Conservation (phyloP, 2,329 filamentous ascomycete species). For the Phoma sp. region DNA sequence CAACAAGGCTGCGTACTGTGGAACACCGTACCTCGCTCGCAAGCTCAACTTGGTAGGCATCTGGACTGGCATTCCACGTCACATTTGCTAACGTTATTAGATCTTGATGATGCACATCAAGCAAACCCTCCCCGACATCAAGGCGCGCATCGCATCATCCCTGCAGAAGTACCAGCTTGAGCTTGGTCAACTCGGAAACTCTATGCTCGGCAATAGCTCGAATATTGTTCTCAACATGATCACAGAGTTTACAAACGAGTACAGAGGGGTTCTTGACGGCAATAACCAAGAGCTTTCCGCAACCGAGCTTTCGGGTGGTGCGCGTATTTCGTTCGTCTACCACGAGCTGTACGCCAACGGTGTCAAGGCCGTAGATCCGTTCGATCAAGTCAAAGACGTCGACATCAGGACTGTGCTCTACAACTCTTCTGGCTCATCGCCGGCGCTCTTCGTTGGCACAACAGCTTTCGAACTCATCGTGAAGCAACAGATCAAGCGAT, state of each 20-base stretch:
- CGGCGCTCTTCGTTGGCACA: constrained; percentile 94
- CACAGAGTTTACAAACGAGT: constrained; percentile 97
- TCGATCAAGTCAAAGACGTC: constrained; percentile 95
- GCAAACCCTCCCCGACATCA: constrained; percentile 98
- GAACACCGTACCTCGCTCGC: constrained; percentile 93
- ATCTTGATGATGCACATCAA: constrained; percentile 99
- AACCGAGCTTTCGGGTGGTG: constrained; percentile 91
- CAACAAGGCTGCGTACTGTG: constrained; percentile 98
- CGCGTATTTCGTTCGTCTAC: constrained; percentile 98
- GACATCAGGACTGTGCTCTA: constrained; percentile 97
- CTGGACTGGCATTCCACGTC: neutral
- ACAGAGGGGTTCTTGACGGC: constrained; percentile 92
- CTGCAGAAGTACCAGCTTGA: constrained; percentile 90
- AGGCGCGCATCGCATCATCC: constrained; percentile 92
- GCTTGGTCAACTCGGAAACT: constrained; percentile 84
- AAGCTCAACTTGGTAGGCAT: constrained; percentile 82
- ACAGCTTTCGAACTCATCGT: constrained; percentile 99
- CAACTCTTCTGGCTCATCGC: constrained; percentile 98
- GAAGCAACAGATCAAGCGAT: constrained; percentile 95
- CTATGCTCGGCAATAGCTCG: constrained; percentile 91
- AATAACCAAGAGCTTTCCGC: constrained; percentile 97
- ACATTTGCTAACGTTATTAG: constrained; percentile 49
- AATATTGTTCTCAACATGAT: constrained; percentile 99
- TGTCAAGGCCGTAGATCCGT: constrained; percentile 96
- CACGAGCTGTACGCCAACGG: constrained; percentile 98